Percentiles rank a stretch among this genome's conserved stretches.
Evolutionary conservation across 768 basidiomycete genomes (phyloP).

Genomic region (Pleurotus cornucopiae): DNA sequence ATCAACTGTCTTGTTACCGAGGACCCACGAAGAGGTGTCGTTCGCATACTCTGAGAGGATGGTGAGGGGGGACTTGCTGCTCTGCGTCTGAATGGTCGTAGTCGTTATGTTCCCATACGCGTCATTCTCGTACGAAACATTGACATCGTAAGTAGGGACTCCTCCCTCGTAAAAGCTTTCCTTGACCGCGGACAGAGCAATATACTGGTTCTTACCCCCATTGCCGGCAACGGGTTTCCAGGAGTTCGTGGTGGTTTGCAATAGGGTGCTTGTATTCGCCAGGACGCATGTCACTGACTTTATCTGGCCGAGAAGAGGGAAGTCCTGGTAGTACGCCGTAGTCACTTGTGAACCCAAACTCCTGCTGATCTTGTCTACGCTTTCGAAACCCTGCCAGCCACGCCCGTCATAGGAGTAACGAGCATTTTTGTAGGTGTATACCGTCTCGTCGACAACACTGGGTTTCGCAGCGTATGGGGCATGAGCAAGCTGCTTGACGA

Average conservation of each 20-base stretch:
- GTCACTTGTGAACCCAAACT: background rate
- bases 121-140: constrained; percentile 1
- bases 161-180: constrained; percentile 4
- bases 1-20: background rate
- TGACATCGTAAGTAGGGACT: background rate
- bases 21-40: background rate
- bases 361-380: background rate
- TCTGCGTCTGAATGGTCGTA: background rate
- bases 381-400: constrained; percentile 5
- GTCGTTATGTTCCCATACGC: background rate
- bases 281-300: constrained; percentile 1
- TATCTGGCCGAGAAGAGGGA: background rate
- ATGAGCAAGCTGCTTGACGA: constrained; percentile 4
- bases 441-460: background rate
- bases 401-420: constrained; percentile 7
- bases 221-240: background rate
- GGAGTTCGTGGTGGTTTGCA: background rate
- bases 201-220: background rate
- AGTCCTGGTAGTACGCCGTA: background rate
- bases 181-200: background rate
- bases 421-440: constrained; percentile 6
- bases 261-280: background rate
- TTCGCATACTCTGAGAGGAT: constrained; percentile 4
- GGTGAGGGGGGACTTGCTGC: background rate
- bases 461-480: background rate